Evolutionary conservation across 164 flowering plant genomes (phyloP).

Genomic region (Brasenia schreberi): DNA sequence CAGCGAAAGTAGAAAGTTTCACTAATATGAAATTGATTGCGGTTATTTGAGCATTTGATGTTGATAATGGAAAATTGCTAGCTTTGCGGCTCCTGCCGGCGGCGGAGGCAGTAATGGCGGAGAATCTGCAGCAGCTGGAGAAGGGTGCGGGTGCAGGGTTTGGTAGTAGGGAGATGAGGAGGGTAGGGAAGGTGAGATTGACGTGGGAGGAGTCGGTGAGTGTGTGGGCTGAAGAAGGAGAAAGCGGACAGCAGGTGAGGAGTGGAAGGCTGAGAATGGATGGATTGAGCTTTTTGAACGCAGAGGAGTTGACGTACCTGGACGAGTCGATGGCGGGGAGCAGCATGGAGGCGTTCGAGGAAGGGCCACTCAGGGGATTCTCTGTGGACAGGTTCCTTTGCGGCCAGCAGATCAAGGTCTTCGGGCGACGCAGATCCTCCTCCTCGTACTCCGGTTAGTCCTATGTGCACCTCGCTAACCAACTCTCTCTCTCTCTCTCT

Average conservation of each 20-base stretch:
- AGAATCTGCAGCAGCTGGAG: background rate
- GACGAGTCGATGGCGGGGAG: constrained; percentile 60
- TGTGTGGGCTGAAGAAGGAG: constrained; percentile 61
- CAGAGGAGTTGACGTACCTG: constrained; percentile 50
- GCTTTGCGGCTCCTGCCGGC: background rate
- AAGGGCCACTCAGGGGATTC: constrained; percentile 50
- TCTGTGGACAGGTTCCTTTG: constrained; percentile 51
- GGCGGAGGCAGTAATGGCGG: background rate
- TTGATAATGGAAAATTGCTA: background rate
- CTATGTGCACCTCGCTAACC: background rate
- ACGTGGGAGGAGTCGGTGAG: constrained; percentile 71
- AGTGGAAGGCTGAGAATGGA: constrained; percentile 43
- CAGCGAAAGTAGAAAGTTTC: too few relatives aligned
- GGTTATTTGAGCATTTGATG: background rate
- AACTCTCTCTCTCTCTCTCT: too few relatives aligned
- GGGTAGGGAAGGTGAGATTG: constrained; percentile 61
- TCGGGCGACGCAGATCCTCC: constrained; percentile 50
- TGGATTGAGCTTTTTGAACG: constrained; percentile 45
- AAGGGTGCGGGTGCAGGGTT: constrained; percentile 16
- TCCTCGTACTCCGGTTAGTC: background rate
- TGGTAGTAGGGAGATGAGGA: constrained; percentile 21
- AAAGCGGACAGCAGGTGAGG: constrained; percentile 13
- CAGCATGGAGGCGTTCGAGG: constrained; percentile 50
- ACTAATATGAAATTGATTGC: background rate
- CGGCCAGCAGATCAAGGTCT: constrained; percentile 63